Percentiles rank a stretch among this genome's conserved stretches.
These are phyloP conservation scores for Balakata baccata DNA, from an alignment of 345 rosid genomes.

Conservation along the genomic window DNA sequence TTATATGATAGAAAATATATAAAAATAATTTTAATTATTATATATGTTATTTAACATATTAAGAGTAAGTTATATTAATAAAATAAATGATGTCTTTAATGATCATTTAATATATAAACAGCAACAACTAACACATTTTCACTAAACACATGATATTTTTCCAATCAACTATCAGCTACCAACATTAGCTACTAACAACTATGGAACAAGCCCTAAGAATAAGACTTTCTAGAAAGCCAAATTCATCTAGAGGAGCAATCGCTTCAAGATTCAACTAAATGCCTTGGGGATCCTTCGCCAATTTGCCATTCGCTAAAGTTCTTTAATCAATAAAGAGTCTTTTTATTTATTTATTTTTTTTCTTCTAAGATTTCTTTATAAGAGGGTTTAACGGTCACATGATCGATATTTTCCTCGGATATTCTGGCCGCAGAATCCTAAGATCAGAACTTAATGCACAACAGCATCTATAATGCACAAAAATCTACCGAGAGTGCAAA, in stretches of 20 bases:
- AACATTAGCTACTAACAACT: too few species aligned
- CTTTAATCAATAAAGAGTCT: not conserved
- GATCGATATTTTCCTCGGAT: not conserved
- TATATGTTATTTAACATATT: too few species aligned
- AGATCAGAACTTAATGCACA: not conserved
- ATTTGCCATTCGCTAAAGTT: not conserved
- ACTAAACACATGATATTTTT: too few species aligned
- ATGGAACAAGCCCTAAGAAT: too few species aligned
- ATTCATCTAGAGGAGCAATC: not conserved
- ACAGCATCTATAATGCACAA: not conserved
- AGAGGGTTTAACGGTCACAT: not conserved
- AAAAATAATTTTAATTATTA: too few species aligned
- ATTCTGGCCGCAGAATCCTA: not conserved
- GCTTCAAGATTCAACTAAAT: not conserved
- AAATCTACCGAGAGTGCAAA: not conserved
- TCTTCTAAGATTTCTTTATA: not conserved
- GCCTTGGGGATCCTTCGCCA: not conserved
- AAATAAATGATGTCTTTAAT: too few species aligned
- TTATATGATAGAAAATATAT: too few species aligned
- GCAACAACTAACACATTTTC: too few species aligned
- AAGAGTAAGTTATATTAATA: too few species aligned
- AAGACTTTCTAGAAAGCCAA: not conserved
- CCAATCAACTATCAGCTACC: too few species aligned
- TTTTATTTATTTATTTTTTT: too few species aligned
- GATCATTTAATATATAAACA: too few species aligned